phyloP scores from a whole-genome alignment of 306 rosid species.

The Vigna radiata region DNA sequence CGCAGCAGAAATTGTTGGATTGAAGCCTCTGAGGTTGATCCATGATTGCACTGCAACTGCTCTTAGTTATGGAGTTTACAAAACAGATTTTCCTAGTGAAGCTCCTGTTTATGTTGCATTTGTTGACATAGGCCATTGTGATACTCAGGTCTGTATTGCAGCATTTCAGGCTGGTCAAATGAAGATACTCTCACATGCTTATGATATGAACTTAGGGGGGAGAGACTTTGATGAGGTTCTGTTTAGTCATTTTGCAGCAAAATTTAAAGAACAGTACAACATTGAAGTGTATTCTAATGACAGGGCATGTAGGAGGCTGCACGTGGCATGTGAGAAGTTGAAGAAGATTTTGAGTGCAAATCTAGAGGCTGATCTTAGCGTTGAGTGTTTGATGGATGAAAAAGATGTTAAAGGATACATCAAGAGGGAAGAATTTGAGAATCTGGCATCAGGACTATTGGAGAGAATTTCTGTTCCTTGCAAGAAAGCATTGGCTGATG shows the following conservation, averaged over 20 bases:
- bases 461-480: constrained; percentile 81
- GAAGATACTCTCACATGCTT: constrained; percentile 78
- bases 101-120: constrained; percentile 65
- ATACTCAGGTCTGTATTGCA: constrained; percentile 78
- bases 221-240: constrained; percentile 86
- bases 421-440: constrained; percentile 94
- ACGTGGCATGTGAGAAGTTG: constrained; percentile 85
- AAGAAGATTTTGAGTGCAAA: constrained; percentile 96
- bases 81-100: constrained; percentile 56
- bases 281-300: constrained; percentile 74
- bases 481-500: constrained; percentile 76
- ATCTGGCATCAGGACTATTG: constrained; percentile 67
- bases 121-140: constrained; percentile 90
- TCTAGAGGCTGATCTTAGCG: constrained; percentile 79
- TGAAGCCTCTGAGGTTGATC: constrained; percentile 85
- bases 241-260: constrained; percentile 69
- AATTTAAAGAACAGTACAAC: constrained; percentile 66
- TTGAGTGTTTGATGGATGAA: constrained; percentile 98
- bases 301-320: constrained; percentile 76
- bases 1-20: constrained; percentile 83
- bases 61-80: constrained; percentile 85
- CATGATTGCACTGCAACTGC: constrained; percentile 97
- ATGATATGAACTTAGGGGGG: constrained; percentile 75
- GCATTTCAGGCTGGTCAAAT: constrained; percentile 74
- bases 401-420: constrained; percentile 89